Base-by-base conservation (phyloP, 225 moss, liverwort and hornwort species). In the Sphagnum tenellum region DNA sequence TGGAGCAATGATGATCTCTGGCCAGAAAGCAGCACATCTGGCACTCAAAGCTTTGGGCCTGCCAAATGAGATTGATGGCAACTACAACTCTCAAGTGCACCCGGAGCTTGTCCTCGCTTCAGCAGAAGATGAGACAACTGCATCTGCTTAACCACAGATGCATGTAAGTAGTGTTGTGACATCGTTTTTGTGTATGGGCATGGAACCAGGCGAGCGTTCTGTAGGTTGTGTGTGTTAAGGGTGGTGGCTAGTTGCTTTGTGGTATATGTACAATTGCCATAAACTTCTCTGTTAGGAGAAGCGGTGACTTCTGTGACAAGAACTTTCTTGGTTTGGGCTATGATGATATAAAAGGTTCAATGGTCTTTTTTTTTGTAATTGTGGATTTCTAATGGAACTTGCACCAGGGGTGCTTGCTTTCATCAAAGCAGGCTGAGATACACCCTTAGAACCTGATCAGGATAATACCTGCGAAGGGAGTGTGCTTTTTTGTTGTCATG, bases 391-490 rank as follows among this genome's bases (percentile, higher is more conserved):
- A 29, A 29, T 29, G 29, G 29, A 8, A 8, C 65, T 61, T 84
- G 91, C 89, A 84, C 94, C 94, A 76, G 94, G 94, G 91, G 91
- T 94, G 94, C 89, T 94, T 94, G 87, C 83, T 82, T 73, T 49
- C 44, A 29, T 29, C 0, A 1, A 54, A 86, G 80, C 79, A 87
- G 90, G 94, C 94, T 94, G 94, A 94, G 94, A 95, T 81, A 95
- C 70, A 89, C 94, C 94, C 94, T 95, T 79, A 91, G 56, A 77
- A 95, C 91, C 91, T 95, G 91, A 95, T 89, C 91, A 95, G 94
- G 91, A 71, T 95, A 95, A 95, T 89, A 73, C 94, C 94, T 91
- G 91, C 94, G 94, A 91, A 91, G 94, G 94, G 94, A 95, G 94
- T 78, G 91, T 95, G 94, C 91, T 89, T 68, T 57, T 47, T 50